phyloP scores from a whole-genome alignment of 805 yeast species.

The Yarrowia bubula region DNA sequence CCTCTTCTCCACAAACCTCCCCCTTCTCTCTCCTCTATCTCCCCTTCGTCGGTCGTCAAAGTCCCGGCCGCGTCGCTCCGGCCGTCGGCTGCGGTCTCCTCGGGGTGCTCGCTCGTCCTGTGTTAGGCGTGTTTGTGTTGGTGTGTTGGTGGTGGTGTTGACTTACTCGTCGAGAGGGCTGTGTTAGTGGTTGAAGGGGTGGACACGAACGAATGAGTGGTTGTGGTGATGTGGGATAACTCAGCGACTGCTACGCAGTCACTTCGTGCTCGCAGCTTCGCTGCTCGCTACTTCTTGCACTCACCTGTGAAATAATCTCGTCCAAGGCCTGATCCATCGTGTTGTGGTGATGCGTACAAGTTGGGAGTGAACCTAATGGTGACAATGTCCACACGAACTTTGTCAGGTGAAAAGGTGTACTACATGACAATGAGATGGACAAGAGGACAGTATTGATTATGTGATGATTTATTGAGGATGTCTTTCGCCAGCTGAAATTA shows the following conservation, averaged over 20 bases:
- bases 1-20: slow-evolving; percentile 1
- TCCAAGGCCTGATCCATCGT: slow-evolving; percentile 26
- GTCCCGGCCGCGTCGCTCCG: slow-evolving; percentile 4
- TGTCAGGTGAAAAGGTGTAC: too few relatives aligned
- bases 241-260: too few relatives aligned
- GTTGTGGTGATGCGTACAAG: slow-evolving; percentile 14
- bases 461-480: too few relatives aligned
- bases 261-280: too few relatives aligned
- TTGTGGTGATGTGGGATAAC: too few relatives aligned
- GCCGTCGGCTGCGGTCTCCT: not conserved
- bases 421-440: too few relatives aligned
- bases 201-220: too few relatives aligned
- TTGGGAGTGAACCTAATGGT: slow-evolving; percentile 5
- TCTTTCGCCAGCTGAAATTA: too few relatives aligned
- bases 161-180: slow-evolving; percentile 26
- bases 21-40: not conserved
- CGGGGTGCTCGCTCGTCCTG: slow-evolving; percentile 23
- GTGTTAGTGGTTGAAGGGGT: too few relatives aligned
- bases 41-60: slow-evolving; percentile 3
- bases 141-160: not conserved
- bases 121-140: not conserved
- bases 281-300: not conserved
- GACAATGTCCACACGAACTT: too few relatives aligned
- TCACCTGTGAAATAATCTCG: slow-evolving; percentile 25
- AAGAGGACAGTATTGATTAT: too few relatives aligned